Evolutionary conservation across 1,139 yeast genomes (phyloP), one percentile per base, ranked within the genome.

Genomic region (Arxiozyma slooffiae): DNA sequence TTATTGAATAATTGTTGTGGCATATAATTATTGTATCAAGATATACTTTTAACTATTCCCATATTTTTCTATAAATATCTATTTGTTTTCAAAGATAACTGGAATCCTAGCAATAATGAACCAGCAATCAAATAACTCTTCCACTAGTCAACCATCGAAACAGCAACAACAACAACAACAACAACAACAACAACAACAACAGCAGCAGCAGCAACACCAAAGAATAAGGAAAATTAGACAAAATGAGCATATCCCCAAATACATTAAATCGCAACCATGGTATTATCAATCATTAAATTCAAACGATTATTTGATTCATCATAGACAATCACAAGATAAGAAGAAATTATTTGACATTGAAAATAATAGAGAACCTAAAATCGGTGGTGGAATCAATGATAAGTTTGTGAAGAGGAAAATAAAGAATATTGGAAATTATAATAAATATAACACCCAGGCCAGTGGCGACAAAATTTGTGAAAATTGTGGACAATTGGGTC

Each of bases 201-300:
- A 30, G n/a, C 14, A 16, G 7, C 36, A 14, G 11, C 36, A 4
- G 11, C 36, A 36, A 23, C 17, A 38, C 14, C 40, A 38, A 7
- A 11, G 36, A 30, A 30, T 11, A 30, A 9, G 36, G 14, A 30
- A 30, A 30, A 30, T 9, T 30, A 16, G 36, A n/a, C 64, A 59
- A 47, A 64, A 64, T 50, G 56, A 56, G 7, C 67, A 64, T 49
- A 57, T 66, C 14, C 69, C 69, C 2, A 53, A 54, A 39, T 66
- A 63, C 48, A 66, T 66, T 41, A 62, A 59, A 53, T 53, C 59
- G 26, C 60, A 60, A 48, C 69, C 69, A 22, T 66, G 69, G 69
- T 66, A 57, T 44, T 61, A 61, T 48, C 53, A 57, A 30, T 54
- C 41, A 1, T 17, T 44, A 5, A 51, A 53, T 17, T 48, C 52